These are phyloP conservation scores for Corylus avellana DNA, from an alignment of 306 rosid genomes.

Conservation along the genomic window DNA sequence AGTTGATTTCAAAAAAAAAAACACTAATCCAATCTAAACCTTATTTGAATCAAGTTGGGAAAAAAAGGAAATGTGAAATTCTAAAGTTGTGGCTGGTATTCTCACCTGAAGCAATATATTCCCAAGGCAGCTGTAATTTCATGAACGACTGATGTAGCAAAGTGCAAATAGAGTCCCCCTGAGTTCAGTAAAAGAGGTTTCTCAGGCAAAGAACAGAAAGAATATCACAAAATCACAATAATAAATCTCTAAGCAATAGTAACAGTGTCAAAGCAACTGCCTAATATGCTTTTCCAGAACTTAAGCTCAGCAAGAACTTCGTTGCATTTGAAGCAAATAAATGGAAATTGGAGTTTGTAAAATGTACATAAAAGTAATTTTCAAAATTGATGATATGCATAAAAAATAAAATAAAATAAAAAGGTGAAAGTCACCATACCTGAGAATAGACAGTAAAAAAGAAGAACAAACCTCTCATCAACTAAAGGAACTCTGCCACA, in stretches of 20 bases:
- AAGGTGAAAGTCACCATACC: slow-evolving; percentile 37
- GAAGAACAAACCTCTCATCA: slow-evolving; percentile 79
- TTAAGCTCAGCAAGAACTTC: neutral
- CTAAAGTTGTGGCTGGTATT: neutral
- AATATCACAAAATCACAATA: slow-evolving; percentile 2
- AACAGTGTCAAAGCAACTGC: slow-evolving; percentile 12
- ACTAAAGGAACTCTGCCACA: slow-evolving; percentile 70
- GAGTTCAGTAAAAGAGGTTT: slow-evolving; percentile 30
- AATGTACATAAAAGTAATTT: slow-evolving; percentile 11
- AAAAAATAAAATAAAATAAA: neutral
- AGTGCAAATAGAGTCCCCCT: slow-evolving; percentile 78
- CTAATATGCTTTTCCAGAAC: neutral
- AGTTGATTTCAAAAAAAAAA: neutral
- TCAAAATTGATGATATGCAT: neutral
- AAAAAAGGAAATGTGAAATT: neutral
- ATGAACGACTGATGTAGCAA: slow-evolving; percentile 73
- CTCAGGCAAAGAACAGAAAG: slow-evolving; percentile 21
- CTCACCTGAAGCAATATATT: slow-evolving; percentile 92
- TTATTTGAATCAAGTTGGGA: neutral
- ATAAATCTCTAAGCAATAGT: slow-evolving; percentile 13
- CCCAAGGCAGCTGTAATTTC: slow-evolving; percentile 87
- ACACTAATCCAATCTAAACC: neutral
- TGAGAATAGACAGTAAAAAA: slow-evolving; percentile 71
- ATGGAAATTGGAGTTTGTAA: neutral
- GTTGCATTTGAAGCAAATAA: neutral